phyloP scores from a whole-genome alignment of 2,329 filamentous ascomycete genomes.

The Penicillium rolfsii region DNA sequence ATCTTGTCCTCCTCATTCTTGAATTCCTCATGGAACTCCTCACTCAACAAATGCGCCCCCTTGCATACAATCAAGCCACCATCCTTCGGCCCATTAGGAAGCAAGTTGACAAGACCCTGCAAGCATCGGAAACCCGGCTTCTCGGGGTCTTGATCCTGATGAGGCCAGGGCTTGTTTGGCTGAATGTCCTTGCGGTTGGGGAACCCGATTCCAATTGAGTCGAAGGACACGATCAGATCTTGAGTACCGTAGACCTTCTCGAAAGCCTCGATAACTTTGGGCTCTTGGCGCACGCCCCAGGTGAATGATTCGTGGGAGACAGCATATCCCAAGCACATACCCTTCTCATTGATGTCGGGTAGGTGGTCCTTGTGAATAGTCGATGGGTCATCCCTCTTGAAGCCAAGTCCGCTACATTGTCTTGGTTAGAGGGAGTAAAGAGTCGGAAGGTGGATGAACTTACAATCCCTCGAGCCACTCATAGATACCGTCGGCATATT shows the following conservation, averaged over 20 bases:
- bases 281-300: conserved; percentile 53
- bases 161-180: conserved; percentile 51
- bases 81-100: conserved; percentile 19
- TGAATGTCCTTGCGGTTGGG: conserved; percentile 35
- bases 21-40: conserved; percentile 36
- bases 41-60: conserved; percentile 35
- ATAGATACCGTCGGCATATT: conserved; percentile 28
- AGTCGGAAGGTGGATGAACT: background rate
- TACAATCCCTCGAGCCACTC: conserved; percentile 31
- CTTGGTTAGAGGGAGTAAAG: background rate
- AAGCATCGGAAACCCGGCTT: conserved; percentile 54
- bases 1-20: conserved; percentile 30
- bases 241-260: conserved; percentile 51
- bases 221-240: conserved; percentile 57
- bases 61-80: conserved; percentile 42
- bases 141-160: conserved; percentile 52
- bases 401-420: conserved; percentile 37
- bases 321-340: conserved; percentile 53
- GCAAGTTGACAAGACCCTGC: conserved; percentile 18
- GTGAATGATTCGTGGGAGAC: conserved; percentile 55
- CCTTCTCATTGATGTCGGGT: conserved; percentile 51
- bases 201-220: conserved; percentile 53
- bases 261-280: conserved; percentile 51
- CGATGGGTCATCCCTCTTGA: conserved; percentile 38
- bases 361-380: conserved; percentile 41